These are phyloP conservation scores for Angophora floribunda DNA, from an alignment of 345 rosid genomes.

Conservation along the genomic window DNA sequence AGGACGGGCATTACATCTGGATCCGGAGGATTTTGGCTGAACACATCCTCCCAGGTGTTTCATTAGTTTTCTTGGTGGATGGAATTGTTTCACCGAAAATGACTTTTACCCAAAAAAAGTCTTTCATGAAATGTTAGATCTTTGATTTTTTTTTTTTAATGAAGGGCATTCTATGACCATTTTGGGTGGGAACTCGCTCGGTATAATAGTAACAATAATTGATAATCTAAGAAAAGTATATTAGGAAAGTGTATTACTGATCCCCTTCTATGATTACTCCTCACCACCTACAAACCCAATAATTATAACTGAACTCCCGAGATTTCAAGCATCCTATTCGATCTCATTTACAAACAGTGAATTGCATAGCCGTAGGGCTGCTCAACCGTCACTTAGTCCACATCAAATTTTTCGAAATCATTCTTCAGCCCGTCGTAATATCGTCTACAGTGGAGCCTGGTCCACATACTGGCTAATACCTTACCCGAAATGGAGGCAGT, in stretches of 20 bases:
- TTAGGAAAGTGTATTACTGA: fast-evolving
- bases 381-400: background rate
- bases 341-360: background rate
- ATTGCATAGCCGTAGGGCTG: background rate
- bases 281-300: background rate
- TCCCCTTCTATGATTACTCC: background rate
- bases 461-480: background rate
- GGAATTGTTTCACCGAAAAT: background rate
- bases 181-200: background rate
- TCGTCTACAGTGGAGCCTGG: background rate
- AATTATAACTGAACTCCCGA: background rate
- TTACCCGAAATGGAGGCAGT: background rate
- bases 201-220: background rate
- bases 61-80: background rate
- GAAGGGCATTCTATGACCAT: background rate
- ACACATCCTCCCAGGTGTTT: background rate
- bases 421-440: background rate
- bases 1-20: background rate
- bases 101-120: background rate
- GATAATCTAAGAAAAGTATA: background rate
- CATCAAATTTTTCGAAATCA: background rate
- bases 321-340: fast-evolving
- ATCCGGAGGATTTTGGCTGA: background rate
- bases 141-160: no score
- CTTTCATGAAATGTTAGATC: background rate